Evolutionary conservation across 306 rosid species (phyloP).

Genomic region (Clitoria ternatea): DNA sequence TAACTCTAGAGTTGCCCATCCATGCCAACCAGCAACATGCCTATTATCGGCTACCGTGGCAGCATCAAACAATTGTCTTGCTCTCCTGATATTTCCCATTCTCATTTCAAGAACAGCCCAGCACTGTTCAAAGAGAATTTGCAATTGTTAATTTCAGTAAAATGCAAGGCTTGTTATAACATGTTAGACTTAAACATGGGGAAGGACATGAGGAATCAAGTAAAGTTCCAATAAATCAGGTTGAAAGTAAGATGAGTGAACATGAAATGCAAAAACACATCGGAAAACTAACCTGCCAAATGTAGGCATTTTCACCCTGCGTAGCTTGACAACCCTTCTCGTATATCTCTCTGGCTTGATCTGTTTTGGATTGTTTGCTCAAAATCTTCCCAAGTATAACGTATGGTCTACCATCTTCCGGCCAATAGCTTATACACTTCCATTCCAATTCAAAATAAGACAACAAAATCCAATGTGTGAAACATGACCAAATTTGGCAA

Average conservation of each 20-base stretch:
- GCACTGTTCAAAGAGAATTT: constrained; percentile 47
- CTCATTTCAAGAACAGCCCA: constrained; percentile 93
- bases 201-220: neutral
- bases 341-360: constrained; percentile 75
- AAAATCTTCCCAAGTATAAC: constrained; percentile 76
- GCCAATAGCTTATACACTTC: constrained; percentile 75
- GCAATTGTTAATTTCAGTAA: constrained; percentile 24
- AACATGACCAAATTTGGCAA: constrained; percentile 2
- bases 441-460: constrained; percentile 7
- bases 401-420: constrained; percentile 89
- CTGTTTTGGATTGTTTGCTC: constrained; percentile 64
- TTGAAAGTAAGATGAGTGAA: neutral
- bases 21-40: constrained; percentile 99
- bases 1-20: constrained; percentile 94
- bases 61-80: constrained; percentile 85
- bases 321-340: constrained; percentile 97
- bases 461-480: neutral
- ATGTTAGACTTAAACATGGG: neutral
- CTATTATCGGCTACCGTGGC: constrained; percentile 90
- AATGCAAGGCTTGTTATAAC: neutral
- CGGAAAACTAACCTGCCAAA: constrained; percentile 77
- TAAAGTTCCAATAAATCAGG: neutral
- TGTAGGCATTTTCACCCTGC: constrained; percentile 87
- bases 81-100: constrained; percentile 77
- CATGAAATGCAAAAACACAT: constrained; percentile 5